A percentile compares a stretch with the other conserved stretches of the same genome.
These are phyloP conservation scores for Limonium bicolor DNA, from an alignment of 148 eudicot genomes.

Conservation along the genomic window DNA sequence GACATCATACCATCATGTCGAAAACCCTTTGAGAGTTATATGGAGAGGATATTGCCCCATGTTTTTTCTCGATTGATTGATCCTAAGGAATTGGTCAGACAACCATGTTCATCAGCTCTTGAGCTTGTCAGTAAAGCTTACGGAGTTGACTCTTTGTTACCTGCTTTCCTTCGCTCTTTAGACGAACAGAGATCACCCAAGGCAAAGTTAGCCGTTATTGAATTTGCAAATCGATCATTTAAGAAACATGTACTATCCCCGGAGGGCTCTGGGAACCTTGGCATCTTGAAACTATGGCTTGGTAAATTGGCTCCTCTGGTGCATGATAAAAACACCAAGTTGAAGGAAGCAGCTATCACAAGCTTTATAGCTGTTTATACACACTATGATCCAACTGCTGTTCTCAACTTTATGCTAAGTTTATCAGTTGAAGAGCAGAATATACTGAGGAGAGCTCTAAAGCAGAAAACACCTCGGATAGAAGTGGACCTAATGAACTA, in stretches of 20 bases:
- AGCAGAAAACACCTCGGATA: slow-evolving; percentile 93
- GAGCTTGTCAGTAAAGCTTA: slow-evolving; percentile 83
- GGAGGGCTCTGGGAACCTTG: slow-evolving; percentile 70
- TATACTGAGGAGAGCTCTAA: slow-evolving; percentile 83
- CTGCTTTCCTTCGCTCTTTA: slow-evolving; percentile 90
- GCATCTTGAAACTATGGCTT: slow-evolving; percentile 90
- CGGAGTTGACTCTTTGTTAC: slow-evolving; percentile 84
- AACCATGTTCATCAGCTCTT: slow-evolving; percentile 76
- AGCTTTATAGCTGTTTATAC: slow-evolving; percentile 89
- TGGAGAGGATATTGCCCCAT: slow-evolving; percentile 95
- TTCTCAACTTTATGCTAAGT: slow-evolving; percentile 74
- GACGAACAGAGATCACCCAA: slow-evolving; percentile 98
- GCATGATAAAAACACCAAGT: slow-evolving; percentile 85
- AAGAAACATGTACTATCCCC: slow-evolving; percentile 63
- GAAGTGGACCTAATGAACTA: slow-evolving; percentile 95
- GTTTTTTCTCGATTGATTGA: slow-evolving; percentile 88
- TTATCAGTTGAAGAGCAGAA: slow-evolving; percentile 95
- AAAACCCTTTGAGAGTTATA: slow-evolving; percentile 89
- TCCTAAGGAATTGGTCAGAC: slow-evolving; percentile 90
- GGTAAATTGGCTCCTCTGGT: slow-evolving; percentile 81
- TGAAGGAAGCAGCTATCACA: slow-evolving; percentile 82
- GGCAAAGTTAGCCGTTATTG: slow-evolving; percentile 94
- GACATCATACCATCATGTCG: slow-evolving; percentile 88
- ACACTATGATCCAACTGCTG: slow-evolving; percentile 72
- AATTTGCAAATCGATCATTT: slow-evolving; percentile 80